Conservation (phyloP, 2,329 filamentous ascomycete genomes). For the Aspergillus fumigatiaffinis region DNA sequence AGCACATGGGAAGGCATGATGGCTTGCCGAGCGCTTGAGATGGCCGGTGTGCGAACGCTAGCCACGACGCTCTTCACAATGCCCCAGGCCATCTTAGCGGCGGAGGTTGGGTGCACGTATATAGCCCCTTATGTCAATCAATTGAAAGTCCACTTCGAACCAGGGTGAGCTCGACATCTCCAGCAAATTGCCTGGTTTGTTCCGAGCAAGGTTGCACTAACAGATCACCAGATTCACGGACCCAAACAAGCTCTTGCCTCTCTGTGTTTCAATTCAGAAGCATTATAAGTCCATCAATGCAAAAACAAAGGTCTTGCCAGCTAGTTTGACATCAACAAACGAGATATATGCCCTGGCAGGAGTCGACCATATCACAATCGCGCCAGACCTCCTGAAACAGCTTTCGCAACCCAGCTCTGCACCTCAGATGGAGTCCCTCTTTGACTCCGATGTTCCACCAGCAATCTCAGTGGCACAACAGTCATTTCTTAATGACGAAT, state of each 20-base stretch:
- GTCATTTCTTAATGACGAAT: slow-evolving; percentile 40
- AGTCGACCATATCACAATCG: slow-evolving; percentile 57
- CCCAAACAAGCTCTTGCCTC: slow-evolving; percentile 37
- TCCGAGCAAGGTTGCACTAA: not conserved
- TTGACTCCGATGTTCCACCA: slow-evolving; percentile 16
- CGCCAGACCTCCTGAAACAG: slow-evolving; percentile 49
- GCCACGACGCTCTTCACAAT: slow-evolving; percentile 62
- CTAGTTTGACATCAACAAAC: slow-evolving; percentile 54
- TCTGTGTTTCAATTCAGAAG: slow-evolving; percentile 50
- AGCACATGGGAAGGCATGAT: slow-evolving; percentile 61
- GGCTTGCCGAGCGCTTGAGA: slow-evolving; percentile 54
- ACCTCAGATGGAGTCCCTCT: slow-evolving; percentile 29
- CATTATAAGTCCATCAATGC: slow-evolving; percentile 47
- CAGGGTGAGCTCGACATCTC: slow-evolving; percentile 18
- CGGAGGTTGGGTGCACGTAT: slow-evolving; percentile 56
- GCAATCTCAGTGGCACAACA: slow-evolving; percentile 14
- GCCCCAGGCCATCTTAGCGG: slow-evolving; percentile 57
- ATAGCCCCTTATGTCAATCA: slow-evolving; percentile 65
- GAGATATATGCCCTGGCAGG: slow-evolving; percentile 59
- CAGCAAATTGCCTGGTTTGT: not conserved
- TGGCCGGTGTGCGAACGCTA: slow-evolving; percentile 54
- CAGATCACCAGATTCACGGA: slow-evolving; percentile 22
- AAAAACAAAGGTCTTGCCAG: slow-evolving; percentile 52
- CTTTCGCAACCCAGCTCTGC: slow-evolving; percentile 41
- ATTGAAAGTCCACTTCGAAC: slow-evolving; percentile 58